Evolutionary conservation across 2,329 filamentous ascomycete species (phyloP).

Genomic region (Trichoderma breve): DNA sequence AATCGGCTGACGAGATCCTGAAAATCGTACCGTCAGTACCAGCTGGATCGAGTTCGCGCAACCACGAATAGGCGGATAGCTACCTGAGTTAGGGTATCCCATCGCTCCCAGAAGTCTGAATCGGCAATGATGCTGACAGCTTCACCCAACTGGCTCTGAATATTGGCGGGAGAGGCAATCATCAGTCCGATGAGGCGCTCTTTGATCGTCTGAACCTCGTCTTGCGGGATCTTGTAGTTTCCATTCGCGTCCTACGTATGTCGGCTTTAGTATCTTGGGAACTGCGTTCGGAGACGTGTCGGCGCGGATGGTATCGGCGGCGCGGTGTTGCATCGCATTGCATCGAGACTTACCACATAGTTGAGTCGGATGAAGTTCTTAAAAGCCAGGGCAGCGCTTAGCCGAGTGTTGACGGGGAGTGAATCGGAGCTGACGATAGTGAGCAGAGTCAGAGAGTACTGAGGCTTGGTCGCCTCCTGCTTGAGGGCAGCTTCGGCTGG

Average conservation of each 20-base stretch:
- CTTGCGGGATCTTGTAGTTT: constrained; percentile 78
- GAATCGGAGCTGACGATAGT: constrained; percentile 80
- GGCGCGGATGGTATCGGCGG: neutral
- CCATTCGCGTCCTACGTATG: constrained; percentile 77
- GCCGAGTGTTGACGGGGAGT: constrained; percentile 73
- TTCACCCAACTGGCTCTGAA: constrained; percentile 93
- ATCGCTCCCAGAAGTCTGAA: constrained; percentile 93
- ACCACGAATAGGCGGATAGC: neutral
- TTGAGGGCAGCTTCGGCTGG: constrained; percentile 80
- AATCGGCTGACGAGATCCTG: constrained; percentile 86
- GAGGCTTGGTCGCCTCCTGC: constrained; percentile 75
- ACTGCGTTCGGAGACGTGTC: neutral
- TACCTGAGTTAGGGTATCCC: constrained; percentile 91
- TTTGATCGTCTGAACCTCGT: constrained; percentile 90
- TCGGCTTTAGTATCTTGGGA: neutral
- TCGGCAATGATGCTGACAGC: constrained; percentile 97
- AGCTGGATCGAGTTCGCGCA: neutral
- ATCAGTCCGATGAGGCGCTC: constrained; percentile 92
- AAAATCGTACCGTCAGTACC: neutral
- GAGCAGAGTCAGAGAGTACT: constrained; percentile 84
- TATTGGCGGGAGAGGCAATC: constrained; percentile 82
- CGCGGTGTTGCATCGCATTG: constrained; percentile 31
- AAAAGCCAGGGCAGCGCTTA: constrained; percentile 89
- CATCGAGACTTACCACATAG: constrained; percentile 68
- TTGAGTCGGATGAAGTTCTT: constrained; percentile 97